Conservation (phyloP, 345 rosid genomes). For the Laguncularia racemosa region DNA sequence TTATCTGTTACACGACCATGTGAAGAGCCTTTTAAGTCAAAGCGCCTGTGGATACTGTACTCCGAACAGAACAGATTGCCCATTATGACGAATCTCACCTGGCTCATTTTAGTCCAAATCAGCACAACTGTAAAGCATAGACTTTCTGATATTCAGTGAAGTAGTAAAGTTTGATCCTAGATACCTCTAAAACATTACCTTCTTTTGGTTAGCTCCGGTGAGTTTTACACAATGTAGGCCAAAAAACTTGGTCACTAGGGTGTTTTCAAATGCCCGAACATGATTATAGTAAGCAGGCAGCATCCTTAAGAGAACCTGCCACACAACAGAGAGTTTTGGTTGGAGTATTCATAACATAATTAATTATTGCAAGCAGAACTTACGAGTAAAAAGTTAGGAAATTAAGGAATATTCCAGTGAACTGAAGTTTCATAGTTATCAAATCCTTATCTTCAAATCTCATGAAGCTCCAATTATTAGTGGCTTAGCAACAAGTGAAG, state of each 20-base stretch:
- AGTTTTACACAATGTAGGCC: slow-evolving; percentile 94
- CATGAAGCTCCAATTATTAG: too few species aligned
- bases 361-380: too few species aligned
- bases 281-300: slow-evolving; percentile 92
- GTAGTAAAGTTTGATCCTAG: background rate
- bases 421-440: too few species aligned
- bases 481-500: too few species aligned
- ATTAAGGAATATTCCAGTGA: too few species aligned
- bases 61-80: slow-evolving; percentile 88
- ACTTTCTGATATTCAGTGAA: background rate
- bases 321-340: background rate
- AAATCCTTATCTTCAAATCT: too few species aligned
- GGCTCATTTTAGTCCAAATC: slow-evolving; percentile 9
- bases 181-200: slow-evolving; percentile 31
- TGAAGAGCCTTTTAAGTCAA: slow-evolving; percentile 93
- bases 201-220: slow-evolving; percentile 66
- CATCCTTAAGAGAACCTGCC: slow-evolving; percentile 89
- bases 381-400: too few species aligned
- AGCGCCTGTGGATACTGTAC: slow-evolving; percentile 68
- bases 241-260: slow-evolving; percentile 75
- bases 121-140: too few species aligned
- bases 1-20: slow-evolving; percentile 79
- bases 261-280: slow-evolving; percentile 83
- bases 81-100: slow-evolving; percentile 90
- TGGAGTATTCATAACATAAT: background rate